These are phyloP conservation scores for Piedraia hortae DNA, from an alignment of 2,329 filamentous ascomycete species.

Conservation along the genomic window DNA sequence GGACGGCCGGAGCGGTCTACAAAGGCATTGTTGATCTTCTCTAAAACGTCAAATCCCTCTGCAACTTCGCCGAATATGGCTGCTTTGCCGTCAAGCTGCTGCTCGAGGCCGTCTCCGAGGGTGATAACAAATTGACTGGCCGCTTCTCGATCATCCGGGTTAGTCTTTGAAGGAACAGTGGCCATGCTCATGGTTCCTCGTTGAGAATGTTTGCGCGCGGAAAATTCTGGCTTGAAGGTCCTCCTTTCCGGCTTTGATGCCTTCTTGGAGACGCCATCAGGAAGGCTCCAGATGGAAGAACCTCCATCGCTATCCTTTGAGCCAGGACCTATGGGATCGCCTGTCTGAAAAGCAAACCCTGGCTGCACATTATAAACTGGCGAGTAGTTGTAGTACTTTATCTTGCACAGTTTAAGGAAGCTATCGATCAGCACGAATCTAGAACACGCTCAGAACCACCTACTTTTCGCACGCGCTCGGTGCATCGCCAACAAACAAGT, in stretches of 20 bases:
- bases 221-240: slow-evolving; percentile 51
- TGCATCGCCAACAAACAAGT: slow-evolving; percentile 66
- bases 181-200: slow-evolving; percentile 93
- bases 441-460: slow-evolving; percentile 33
- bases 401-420: slow-evolving; percentile 94
- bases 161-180: slow-evolving; percentile 46
- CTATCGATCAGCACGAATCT: slow-evolving; percentile 24
- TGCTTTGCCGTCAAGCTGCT: slow-evolving; percentile 60
- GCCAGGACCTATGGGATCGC: slow-evolving; percentile 71
- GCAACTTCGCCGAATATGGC: slow-evolving; percentile 87
- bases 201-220: slow-evolving; percentile 69
- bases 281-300: slow-evolving; percentile 68
- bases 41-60: slow-evolving; percentile 77
- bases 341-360: slow-evolving; percentile 86
- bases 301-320: slow-evolving; percentile 73
- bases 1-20: slow-evolving; percentile 65
- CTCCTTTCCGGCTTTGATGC: slow-evolving; percentile 23
- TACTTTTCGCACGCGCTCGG: slow-evolving; percentile 90
- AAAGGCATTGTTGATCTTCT: slow-evolving; percentile 79
- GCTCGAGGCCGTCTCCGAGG: slow-evolving; percentile 67
- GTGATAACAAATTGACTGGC: slow-evolving; percentile 89
- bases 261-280: slow-evolving; percentile 36
- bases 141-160: slow-evolving; percentile 58
- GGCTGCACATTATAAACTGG: slow-evolving; percentile 81
- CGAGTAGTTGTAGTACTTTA: slow-evolving; percentile 97